Conservation (phyloP, 2,329 filamentous ascomycete genomes). For the Ophiocordyceps camponoti-rufipedis region DNA sequence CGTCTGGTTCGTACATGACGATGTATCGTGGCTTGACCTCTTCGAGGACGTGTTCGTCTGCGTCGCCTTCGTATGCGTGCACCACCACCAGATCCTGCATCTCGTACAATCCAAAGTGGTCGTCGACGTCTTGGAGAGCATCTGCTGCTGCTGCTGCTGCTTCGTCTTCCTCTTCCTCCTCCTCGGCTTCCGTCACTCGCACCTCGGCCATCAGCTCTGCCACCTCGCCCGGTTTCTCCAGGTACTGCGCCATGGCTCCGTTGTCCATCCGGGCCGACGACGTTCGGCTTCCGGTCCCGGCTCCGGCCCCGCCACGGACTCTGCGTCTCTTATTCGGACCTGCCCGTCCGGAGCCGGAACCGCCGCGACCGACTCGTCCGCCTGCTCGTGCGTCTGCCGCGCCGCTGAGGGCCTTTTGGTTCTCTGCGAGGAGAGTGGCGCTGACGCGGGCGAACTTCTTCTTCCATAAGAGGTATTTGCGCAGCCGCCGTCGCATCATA, state of each 20-base stretch:
- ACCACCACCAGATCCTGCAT: conserved; percentile 78
- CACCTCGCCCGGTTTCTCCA: conserved; percentile 71
- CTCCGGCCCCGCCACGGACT: conserved; percentile 57
- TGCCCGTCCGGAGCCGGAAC: conserved; percentile 19
- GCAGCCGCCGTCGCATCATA: conserved; percentile 78
- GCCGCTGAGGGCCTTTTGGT: conserved; percentile 56
- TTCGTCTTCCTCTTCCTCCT: conserved; percentile 58
- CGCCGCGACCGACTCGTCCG: conserved; percentile 16
- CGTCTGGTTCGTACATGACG: conserved; percentile 96
- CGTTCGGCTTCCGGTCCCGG: conserved; percentile 26
- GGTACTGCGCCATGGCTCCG: conserved; percentile 57
- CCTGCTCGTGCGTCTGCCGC: conserved; percentile 36
- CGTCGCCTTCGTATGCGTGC: conserved; percentile 87
- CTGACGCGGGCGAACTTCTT: conserved; percentile 74
- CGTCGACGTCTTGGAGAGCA: conserved; percentile 77
- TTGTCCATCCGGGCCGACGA: conserved; percentile 42
- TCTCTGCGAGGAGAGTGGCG: conserved; percentile 58
- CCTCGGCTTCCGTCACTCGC: conserved; percentile 60
- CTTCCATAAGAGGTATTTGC: conserved; percentile 84
- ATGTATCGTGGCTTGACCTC: conserved; percentile 87
- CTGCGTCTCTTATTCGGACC: conserved; percentile 76
- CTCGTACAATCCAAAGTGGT: conserved; percentile 79
- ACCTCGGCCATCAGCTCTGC: conserved; percentile 69
- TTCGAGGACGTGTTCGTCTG: conserved; percentile 91
- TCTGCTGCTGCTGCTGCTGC: conserved; percentile 54